Percentiles rank a stretch among this genome's conserved stretches.
phyloP scores from a whole-genome alignment of 352 stramenopile species.

The Globisporangium paddicum region DNA sequence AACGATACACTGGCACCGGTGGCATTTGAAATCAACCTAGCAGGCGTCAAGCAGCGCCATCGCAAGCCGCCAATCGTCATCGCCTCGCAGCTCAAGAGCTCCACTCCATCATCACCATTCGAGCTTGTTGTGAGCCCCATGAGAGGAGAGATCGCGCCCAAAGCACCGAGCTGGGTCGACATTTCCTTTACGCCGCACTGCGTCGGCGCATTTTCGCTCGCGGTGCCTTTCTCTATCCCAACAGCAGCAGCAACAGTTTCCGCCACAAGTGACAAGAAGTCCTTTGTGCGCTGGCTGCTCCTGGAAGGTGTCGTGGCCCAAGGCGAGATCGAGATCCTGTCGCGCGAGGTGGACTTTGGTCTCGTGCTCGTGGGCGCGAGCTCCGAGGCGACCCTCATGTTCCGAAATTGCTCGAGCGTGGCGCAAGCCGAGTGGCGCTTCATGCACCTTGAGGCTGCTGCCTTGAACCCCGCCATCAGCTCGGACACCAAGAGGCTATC shows the following conservation, averaged over 20 bases:
- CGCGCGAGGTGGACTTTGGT: slow-evolving; percentile 64
- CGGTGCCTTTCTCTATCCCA: slow-evolving; percentile 35
- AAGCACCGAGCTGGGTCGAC: slow-evolving; percentile 10
- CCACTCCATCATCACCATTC: slow-evolving; percentile 9
- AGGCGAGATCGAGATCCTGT: slow-evolving; percentile 40
- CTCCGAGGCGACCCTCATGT: slow-evolving; percentile 26
- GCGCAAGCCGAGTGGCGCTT: slow-evolving; percentile 39
- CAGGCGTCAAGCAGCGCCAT: slow-evolving; percentile 4
- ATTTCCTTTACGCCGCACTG: slow-evolving; percentile 42
- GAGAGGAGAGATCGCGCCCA: slow-evolving; percentile 19
- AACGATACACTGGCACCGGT: slow-evolving; percentile 34
- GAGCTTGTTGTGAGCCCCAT: slow-evolving; percentile 19
- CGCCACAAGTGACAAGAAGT: not conserved
- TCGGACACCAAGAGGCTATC: not conserved
- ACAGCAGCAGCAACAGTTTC: not conserved
- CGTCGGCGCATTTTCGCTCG: slow-evolving; percentile 38
- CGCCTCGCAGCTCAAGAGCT: not conserved
- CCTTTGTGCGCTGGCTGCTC: slow-evolving; percentile 47
- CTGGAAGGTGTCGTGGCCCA: slow-evolving; percentile 40
- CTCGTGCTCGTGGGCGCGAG: slow-evolving; percentile 58
- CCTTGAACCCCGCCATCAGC: not conserved
- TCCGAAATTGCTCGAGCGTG: slow-evolving; percentile 26
- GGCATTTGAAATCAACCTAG: slow-evolving; percentile 14
- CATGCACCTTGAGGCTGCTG: slow-evolving; percentile 31
- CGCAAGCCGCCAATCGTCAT: not conserved